phyloP scores from a whole-genome alignment of 1,284 basidiomycete genomes.

The Moesziomyces aphidis region DNA sequence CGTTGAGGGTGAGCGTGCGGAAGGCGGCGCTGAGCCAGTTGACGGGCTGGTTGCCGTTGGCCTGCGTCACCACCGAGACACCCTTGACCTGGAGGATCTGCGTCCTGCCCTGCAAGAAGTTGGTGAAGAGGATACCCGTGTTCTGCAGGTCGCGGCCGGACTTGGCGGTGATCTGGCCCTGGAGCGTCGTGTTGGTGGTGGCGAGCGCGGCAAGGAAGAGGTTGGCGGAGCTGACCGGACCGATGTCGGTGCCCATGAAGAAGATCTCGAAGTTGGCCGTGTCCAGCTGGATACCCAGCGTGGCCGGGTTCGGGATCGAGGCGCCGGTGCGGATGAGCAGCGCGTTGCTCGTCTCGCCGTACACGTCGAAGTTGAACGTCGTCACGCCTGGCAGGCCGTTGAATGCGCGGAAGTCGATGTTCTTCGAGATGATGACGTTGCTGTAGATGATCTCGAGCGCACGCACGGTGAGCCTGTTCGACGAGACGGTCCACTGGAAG shows the following conservation, averaged over 20 bases:
- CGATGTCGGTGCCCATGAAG: constrained; percentile 69
- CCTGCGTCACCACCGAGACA: constrained; percentile 72
- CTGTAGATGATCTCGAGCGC: constrained; percentile 80
- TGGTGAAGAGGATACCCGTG: constrained; percentile 77
- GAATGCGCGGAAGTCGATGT: constrained; percentile 78
- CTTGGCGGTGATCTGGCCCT: constrained; percentile 75
- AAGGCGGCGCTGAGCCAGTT: constrained; percentile 79
- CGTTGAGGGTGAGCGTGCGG: constrained; percentile 75
- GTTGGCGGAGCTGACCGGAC: constrained; percentile 68
- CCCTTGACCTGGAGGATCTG: constrained; percentile 76
- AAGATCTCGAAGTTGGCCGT: constrained; percentile 76
- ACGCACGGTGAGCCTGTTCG: constrained; percentile 74
- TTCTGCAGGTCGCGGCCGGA: constrained; percentile 72
- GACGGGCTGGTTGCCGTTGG: constrained; percentile 71
- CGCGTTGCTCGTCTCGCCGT: constrained; percentile 76
- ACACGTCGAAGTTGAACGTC: constrained; percentile 75
- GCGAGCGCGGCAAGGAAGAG: constrained; percentile 74
- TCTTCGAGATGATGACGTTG: constrained; percentile 76
- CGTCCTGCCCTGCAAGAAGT: constrained; percentile 77
- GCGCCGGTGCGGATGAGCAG: constrained; percentile 79
- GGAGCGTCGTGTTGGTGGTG: constrained; percentile 73
- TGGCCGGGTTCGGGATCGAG: constrained; percentile 76
- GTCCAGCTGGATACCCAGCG: constrained; percentile 80
- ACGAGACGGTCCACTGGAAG: constrained; percentile 80
- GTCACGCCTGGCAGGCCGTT: constrained; percentile 74